Evolutionary conservation across 1,284 basidiomycete species (phyloP).

Genomic region (Sutorius eximius): DNA sequence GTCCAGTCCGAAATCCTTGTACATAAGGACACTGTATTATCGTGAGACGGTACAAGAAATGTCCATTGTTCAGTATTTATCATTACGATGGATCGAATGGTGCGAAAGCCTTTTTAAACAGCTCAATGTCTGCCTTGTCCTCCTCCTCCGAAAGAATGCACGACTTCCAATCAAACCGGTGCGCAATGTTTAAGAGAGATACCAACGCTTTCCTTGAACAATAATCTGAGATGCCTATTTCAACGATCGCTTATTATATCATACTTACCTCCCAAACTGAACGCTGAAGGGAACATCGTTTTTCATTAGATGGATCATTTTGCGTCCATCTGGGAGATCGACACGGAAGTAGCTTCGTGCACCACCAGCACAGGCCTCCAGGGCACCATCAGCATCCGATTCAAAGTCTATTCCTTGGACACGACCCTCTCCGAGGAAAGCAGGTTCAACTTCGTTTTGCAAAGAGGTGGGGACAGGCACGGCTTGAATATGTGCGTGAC

Average conservation of each 20-base stretch:
- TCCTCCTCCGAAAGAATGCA: slow-evolving; percentile 80
- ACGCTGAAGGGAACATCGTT: slow-evolving; percentile 78
- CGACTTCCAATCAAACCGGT: slow-evolving; percentile 88
- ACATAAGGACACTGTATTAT: background rate
- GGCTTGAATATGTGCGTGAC: slow-evolving; percentile 89
- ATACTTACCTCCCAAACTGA: slow-evolving; percentile 86
- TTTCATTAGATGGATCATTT: slow-evolving; percentile 82
- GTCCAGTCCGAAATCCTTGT: background rate
- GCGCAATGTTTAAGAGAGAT: slow-evolving; percentile 66
- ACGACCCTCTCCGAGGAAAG: slow-evolving; percentile 70
- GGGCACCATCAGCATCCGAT: slow-evolving; percentile 62
- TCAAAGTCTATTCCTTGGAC: slow-evolving; percentile 66
- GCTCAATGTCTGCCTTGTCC: slow-evolving; percentile 76
- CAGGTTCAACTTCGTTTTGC: slow-evolving; percentile 61
- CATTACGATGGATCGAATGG: slow-evolving; percentile 60
- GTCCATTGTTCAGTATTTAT: slow-evolving; percentile 3
- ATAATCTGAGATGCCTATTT: background rate
- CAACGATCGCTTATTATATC: background rate
- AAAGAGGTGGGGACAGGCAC: slow-evolving; percentile 75
- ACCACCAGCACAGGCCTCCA: slow-evolving; percentile 53
- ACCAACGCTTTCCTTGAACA: slow-evolving; percentile 72
- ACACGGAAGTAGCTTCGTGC: slow-evolving; percentile 84
- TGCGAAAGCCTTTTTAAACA: slow-evolving; percentile 81
- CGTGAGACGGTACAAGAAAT: background rate
- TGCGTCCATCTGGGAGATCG: slow-evolving; percentile 84